Conservation (phyloP, 768 basidiomycete genomes). For the Melanogaster broomeanus region DNA sequence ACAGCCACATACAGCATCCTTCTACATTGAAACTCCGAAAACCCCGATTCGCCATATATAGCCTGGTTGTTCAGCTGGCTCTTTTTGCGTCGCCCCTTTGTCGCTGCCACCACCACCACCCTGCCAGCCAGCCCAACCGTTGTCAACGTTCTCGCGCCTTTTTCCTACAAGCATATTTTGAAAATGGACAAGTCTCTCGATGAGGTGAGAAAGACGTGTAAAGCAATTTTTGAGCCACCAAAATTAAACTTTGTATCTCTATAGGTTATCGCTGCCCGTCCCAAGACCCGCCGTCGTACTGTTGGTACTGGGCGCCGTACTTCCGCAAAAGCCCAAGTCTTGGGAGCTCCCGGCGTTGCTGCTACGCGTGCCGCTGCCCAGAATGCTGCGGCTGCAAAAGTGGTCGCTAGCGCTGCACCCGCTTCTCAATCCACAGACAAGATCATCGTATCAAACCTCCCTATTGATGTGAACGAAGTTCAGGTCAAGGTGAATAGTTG, state of each 20-base stretch:
- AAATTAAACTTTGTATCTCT: constrained; percentile 18
- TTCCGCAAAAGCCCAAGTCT: constrained; percentile 56
- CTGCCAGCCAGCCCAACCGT: constrained; percentile 1
- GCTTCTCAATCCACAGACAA: constrained; percentile 62
- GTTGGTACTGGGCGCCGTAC: constrained; percentile 44
- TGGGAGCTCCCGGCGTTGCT: constrained; percentile 57
- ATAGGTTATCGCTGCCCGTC: constrained; percentile 72
- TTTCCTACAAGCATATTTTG: background rate
- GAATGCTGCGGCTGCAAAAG: constrained; percentile 42
- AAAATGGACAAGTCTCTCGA: constrained; percentile 85
- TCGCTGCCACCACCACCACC: constrained; percentile 22
- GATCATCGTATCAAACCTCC: constrained; percentile 95
- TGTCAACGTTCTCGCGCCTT: background rate
- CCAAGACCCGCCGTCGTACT: constrained; percentile 43
- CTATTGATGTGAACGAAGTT: constrained; percentile 87
- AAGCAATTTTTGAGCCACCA: constrained; percentile 14
- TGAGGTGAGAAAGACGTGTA: constrained; percentile 52
- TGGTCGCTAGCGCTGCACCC: constrained; percentile 42
- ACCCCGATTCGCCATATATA: constrained; percentile 27
- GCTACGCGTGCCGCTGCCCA: constrained; percentile 53
- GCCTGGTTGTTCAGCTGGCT: background rate
- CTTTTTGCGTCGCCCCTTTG: constrained; percentile 30
- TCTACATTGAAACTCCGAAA: constrained; percentile 23
- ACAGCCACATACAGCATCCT: background rate
- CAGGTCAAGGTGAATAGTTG: constrained; percentile 79